These are phyloP conservation scores for Epichloe gansuensis DNA, from an alignment of 2,329 filamentous ascomycete genomes.

Conservation along the genomic window DNA sequence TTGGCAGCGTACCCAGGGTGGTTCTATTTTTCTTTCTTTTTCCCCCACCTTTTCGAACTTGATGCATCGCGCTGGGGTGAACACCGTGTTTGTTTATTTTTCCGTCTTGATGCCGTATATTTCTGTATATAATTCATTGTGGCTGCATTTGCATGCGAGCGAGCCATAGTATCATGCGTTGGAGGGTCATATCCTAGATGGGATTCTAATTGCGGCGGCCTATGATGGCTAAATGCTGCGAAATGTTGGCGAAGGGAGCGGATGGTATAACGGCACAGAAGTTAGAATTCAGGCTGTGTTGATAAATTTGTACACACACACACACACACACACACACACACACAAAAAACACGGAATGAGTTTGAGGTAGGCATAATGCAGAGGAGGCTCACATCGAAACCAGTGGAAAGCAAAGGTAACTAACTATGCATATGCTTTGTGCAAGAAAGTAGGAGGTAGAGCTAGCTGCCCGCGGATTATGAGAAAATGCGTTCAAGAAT, in stretches of 20 bases:
- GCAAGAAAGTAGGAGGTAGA: no score
- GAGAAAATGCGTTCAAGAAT: no score
- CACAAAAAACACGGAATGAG: no score
- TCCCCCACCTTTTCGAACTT: not conserved
- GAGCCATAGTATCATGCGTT: not conserved
- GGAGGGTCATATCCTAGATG: not conserved
- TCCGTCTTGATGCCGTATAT: conserved; percentile 1
- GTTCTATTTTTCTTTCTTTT: not conserved
- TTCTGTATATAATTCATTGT: conserved; percentile 4
- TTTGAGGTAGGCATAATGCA: no score
- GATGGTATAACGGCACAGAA: not conserved
- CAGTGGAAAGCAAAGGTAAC: no score
- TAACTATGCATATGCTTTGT: no score
- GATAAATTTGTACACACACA: no score
- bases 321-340: no score
- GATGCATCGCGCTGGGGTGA: not conserved
- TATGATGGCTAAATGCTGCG: not conserved
- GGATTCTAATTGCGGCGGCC: not conserved
- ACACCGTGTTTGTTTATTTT: not conserved
- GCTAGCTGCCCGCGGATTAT: no score
- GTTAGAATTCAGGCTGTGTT: no score
- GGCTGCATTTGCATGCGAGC: conserved; percentile 3
- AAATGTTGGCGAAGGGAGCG: not conserved
- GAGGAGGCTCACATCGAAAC: no score
- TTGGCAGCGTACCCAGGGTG: not conserved